Conservation (phyloP, 129 eudicot genomes). For the Glebionis coronaria region DNA sequence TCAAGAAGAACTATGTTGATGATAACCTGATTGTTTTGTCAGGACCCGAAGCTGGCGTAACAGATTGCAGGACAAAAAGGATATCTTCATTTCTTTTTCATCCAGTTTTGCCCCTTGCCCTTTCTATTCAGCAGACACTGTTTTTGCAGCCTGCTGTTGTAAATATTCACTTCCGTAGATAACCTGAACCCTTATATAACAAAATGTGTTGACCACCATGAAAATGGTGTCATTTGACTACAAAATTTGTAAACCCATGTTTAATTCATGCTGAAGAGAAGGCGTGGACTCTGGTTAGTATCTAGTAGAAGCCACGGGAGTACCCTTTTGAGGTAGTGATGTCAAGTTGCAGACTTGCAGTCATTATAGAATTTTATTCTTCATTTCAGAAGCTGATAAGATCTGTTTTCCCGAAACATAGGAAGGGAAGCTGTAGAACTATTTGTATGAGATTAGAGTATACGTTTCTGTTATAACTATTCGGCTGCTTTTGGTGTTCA, state of each 20-base stretch:
- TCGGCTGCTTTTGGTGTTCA: background rate
- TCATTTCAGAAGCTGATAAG: background rate
- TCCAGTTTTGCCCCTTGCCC: slow-evolving; percentile 82
- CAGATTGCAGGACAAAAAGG: slow-evolving; percentile 75
- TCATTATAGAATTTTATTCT: background rate
- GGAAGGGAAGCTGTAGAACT: slow-evolving; percentile 12
- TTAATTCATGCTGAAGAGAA: slow-evolving; percentile 5
- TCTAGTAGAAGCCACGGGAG: slow-evolving; percentile 13
- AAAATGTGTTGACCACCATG: slow-evolving; percentile 8
- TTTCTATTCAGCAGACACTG: slow-evolving; percentile 86
- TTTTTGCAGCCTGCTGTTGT: slow-evolving; percentile 82
- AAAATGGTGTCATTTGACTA: slow-evolving; percentile 18
- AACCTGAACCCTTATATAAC: background rate
- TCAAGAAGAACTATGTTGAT: background rate
- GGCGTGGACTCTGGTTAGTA: slow-evolving; percentile 4
- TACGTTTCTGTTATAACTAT: background rate
- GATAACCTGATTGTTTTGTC: slow-evolving; percentile 14
- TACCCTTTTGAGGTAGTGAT: slow-evolving; percentile 9
- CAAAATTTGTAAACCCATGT: slow-evolving; percentile 18
- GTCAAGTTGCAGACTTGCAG: slow-evolving; percentile 4
- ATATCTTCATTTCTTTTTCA: slow-evolving; percentile 89
- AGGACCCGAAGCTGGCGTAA: slow-evolving; percentile 88
- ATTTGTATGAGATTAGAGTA: slow-evolving; percentile 12
- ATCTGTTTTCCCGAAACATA: slow-evolving; percentile 10
- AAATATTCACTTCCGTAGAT: slow-evolving; percentile 92